These are phyloP conservation scores for Geotrichum citri-aurantii DNA, from an alignment of 1,139 yeast species.

Conservation along the genomic window DNA sequence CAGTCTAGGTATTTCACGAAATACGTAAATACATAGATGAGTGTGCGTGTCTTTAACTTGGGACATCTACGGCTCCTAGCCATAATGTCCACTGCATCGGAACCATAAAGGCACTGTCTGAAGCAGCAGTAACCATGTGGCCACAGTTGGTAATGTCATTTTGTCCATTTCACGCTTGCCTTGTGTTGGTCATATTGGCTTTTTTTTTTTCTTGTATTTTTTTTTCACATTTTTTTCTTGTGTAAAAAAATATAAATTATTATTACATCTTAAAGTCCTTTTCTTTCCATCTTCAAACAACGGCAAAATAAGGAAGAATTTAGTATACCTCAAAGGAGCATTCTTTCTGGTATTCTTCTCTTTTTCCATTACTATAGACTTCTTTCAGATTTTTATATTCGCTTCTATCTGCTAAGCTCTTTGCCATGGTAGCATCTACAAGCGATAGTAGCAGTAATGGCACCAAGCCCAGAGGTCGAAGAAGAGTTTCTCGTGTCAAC, in stretches of 20 bases:
- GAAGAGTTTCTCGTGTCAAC: conserved; percentile 30
- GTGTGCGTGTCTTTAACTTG: not conserved
- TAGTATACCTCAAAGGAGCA: not conserved
- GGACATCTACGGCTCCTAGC: not conserved
- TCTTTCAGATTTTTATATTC: not conserved
- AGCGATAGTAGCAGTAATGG: not conserved
- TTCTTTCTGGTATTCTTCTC: not conserved
- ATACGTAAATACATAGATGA: not conserved
- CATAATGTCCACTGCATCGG: not conserved
- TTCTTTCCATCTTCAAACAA: not conserved
- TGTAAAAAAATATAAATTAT: not conserved
- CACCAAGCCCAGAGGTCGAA: conserved; percentile 16
- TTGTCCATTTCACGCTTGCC: not conserved
- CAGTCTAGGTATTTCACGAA: not conserved
- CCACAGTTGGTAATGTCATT: not conserved
- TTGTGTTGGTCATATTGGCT: not conserved
- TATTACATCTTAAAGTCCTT: not conserved
- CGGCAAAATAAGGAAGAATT: not conserved
- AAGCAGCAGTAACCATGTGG: not conserved
- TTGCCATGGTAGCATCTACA: not conserved
- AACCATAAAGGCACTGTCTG: not conserved
- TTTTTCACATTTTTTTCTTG: not conserved
- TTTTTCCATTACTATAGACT: not conserved
- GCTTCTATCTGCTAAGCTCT: not conserved
- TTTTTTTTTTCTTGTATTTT: too few species aligned